Percentiles rank a stretch among this genome's conserved stretches.
Conservation (phyloP, 768 basidiomycete species). For the Boletus rubroflammeus region DNA sequence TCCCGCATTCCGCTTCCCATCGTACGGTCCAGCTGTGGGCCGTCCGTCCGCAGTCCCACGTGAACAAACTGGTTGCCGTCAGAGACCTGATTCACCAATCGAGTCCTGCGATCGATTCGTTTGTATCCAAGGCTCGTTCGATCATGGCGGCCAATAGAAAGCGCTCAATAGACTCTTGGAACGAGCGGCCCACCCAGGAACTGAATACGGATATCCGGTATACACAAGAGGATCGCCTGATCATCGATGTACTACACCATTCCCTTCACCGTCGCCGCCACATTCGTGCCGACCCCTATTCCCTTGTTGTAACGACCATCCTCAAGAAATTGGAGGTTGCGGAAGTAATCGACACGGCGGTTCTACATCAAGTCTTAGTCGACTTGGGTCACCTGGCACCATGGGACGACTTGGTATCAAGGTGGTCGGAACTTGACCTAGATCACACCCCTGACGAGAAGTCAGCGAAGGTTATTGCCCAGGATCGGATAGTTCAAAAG, state of each 20-base stretch:
- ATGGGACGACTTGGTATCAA: conserved; percentile 69
- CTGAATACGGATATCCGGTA: conserved; percentile 36
- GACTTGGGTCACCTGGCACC: conserved; percentile 74
- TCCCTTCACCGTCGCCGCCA: conserved; percentile 46
- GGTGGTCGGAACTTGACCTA: conserved; percentile 34
- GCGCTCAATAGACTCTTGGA: conserved; percentile 29
- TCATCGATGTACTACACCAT: conserved; percentile 57
- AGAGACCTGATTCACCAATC: conserved; percentile 42
- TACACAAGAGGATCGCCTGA: conserved; percentile 48
- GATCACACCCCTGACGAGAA: conserved; percentile 22
- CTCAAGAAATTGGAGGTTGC: conserved; percentile 52
- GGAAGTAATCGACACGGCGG: conserved; percentile 21
- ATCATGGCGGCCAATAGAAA: conserved; percentile 38
- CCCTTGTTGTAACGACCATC: conserved; percentile 48
- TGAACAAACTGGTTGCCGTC: conserved; percentile 49
- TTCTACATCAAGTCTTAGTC: conserved; percentile 48
- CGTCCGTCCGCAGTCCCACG: conserved; percentile 59
- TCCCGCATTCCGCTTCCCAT: conserved; percentile 46
- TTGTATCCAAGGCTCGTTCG: conserved; percentile 46
- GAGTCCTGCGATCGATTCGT: conserved; percentile 42
- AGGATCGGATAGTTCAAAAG: conserved; percentile 24
- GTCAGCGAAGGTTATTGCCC: conserved; percentile 33
- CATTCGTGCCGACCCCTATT: conserved; percentile 64
- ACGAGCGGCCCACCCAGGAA: conserved; percentile 28
- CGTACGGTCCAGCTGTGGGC: conserved; percentile 48